Evolutionary conservation across 176 grass and related monocot genomes (phyloP), one percentile per base, ranked within the genome.

Genomic region (Carex myosuroides): DNA sequence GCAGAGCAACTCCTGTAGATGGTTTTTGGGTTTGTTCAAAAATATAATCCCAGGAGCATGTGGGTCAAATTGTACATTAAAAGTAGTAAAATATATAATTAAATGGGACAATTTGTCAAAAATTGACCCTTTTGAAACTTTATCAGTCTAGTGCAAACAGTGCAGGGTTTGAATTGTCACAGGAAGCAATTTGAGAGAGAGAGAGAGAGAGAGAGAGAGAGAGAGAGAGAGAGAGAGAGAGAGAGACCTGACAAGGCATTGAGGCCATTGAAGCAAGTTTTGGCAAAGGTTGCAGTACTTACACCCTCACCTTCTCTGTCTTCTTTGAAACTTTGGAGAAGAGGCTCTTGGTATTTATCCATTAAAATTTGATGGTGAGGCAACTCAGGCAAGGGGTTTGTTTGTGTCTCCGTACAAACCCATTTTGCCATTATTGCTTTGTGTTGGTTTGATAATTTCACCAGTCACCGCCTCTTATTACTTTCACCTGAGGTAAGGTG

Each of bases 231-330:
- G 52, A 58, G 75, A 66, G 65, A 39, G 54, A 20, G 17, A 26
- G 64, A 26, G 71, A 56, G 13, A 89, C 93, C 93, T 69, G 91
- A 92, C 33, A 95, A 86, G 67, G 87, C 91, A 88, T 95, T 95
- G 82, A 95, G 91, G 61, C 93, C 93, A 75, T 95, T 95, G 85
- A 92, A 95, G 73, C 89, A 92, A 75, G 93, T 95, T 14, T 89
- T 86, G 7, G 89, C 54, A 84, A 90, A 95, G 64, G 44, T 86
- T 0, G 92, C 87, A 44, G 41, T 44, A 71, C 46, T 10, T 11
- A 65, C 83, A 71, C 67, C 80, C 64, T 17, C 29, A 11, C 58
- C 84, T 41, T 82, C 58, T 82, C 18, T 7, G 3, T 32, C 33
- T 35, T 8, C 59, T 20, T 61, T 61, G 59, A 6, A 61, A 61